phyloP scores from a whole-genome alignment of 306 rosid genomes.

The Cicer judaicum region DNA sequence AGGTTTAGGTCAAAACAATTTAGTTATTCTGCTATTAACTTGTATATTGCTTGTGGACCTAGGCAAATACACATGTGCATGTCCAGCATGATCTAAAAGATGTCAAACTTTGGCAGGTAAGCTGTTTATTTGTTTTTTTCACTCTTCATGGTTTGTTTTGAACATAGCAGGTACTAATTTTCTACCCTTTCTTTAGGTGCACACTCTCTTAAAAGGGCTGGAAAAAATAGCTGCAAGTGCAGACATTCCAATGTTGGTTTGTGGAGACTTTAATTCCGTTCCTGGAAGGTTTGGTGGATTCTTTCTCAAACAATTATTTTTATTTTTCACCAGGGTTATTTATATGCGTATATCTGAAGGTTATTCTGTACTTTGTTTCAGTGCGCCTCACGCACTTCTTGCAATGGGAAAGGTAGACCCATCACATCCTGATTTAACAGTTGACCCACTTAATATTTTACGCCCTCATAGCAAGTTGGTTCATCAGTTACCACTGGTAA shows the following conservation, averaged over 20 bases:
- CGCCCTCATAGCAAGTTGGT: conserved; percentile 91
- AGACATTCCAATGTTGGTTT: conserved; percentile 97
- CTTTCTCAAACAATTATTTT: background rate
- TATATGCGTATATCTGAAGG: conserved; percentile 42
- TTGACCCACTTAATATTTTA: conserved; percentile 89
- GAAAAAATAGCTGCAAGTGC: conserved; percentile 96
- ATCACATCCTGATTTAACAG: conserved; percentile 78
- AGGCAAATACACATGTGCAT: conserved; percentile 95
- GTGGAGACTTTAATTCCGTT: conserved; percentile 94
- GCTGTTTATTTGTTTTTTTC: conserved; percentile 35
- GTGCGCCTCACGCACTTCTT: conserved; percentile 96
- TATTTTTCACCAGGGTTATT: background rate
- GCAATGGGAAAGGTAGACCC: conserved; percentile 95
- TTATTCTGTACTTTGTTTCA: conserved; percentile 55
- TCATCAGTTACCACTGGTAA: conserved; percentile 96
- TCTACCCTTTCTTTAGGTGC: conserved; percentile 64
- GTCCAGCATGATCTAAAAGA: conserved; percentile 85
- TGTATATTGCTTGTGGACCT: conserved; percentile 40
- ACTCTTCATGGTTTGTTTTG: background rate
- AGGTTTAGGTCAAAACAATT: background rate
- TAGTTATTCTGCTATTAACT: conserved; percentile 9
- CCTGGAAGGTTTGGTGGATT: conserved; percentile 81
- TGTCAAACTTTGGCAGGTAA: conserved; percentile 99
- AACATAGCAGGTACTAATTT: conserved; percentile 32
- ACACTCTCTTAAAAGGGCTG: conserved; percentile 93